phyloP scores from a whole-genome alignment of 345 rosid species.

The Brassica juncea region DNA sequence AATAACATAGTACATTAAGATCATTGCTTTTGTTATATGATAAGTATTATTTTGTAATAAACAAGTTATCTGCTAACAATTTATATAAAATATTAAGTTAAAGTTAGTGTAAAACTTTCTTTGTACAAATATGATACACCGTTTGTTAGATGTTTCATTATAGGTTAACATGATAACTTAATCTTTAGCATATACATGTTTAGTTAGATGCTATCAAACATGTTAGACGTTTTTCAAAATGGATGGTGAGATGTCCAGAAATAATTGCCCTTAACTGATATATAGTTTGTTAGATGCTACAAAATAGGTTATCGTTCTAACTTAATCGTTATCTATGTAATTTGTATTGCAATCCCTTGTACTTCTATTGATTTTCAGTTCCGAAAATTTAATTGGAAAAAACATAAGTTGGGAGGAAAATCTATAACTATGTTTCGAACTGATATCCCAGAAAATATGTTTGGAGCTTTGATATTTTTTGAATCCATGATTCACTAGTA shows the following conservation, averaged over 20 bases:
- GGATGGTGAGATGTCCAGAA: too few relatives aligned
- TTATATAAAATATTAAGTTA: neutral
- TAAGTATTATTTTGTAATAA: too few relatives aligned
- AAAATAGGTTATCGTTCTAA: too few relatives aligned
- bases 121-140: neutral
- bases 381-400: too few relatives aligned
- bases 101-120: neutral
- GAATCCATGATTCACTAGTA: neutral
- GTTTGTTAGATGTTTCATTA: neutral
- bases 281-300: too few relatives aligned
- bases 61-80: neutral
- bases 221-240: too few relatives aligned
- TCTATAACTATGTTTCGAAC: too few relatives aligned
- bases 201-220: too few relatives aligned
- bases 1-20: neutral
- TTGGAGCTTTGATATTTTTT: neutral
- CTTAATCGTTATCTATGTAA: neutral
- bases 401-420: neutral
- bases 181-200: too few relatives aligned
- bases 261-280: too few relatives aligned
- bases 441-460: neutral
- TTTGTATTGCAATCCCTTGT: neutral
- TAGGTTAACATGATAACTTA: too few relatives aligned
- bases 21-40: neutral
- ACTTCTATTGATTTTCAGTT: neutral